Conservation (phyloP, 2,329 filamentous ascomycete genomes). For the Apiospora hydei region DNA sequence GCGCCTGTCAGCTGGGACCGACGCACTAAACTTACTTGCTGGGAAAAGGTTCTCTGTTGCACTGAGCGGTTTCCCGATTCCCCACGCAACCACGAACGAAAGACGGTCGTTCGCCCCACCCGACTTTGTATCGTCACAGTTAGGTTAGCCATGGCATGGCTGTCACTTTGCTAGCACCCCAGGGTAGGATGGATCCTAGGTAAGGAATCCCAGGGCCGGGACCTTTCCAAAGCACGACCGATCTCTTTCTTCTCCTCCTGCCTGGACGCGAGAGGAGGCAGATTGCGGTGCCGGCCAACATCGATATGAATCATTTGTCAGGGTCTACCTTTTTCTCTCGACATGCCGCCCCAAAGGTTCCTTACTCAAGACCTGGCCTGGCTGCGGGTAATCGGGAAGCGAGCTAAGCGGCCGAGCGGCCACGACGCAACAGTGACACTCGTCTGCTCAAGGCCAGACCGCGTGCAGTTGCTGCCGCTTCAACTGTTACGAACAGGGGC, state of each 20-base stretch:
- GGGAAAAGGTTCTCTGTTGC: constrained; percentile 29
- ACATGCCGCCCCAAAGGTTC: constrained; percentile 5
- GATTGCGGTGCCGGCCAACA: neutral
- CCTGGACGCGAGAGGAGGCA: neutral
- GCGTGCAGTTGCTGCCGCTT: constrained; percentile 19
- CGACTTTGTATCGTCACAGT: constrained; percentile 6
- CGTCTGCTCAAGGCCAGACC: neutral
- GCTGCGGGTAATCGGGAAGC: constrained; percentile 16
- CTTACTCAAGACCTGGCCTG: constrained; percentile 12
- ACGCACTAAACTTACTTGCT: constrained; percentile 22
- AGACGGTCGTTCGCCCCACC: constrained; percentile 21
- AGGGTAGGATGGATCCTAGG: neutral
- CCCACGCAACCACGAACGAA: constrained; percentile 22
- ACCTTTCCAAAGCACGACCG: neutral
- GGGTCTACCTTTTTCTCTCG: neutral
- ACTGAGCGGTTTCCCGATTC: constrained; percentile 39
- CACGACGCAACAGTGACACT: constrained; percentile 11
- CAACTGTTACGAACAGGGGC: constrained; percentile 16
- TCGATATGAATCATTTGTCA: constrained; percentile 9
- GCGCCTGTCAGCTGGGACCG: constrained; percentile 25
- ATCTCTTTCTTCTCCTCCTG: neutral
- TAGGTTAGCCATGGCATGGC: neutral
- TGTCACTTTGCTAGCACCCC: constrained; percentile 17
- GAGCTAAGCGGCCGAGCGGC: constrained; percentile 25
- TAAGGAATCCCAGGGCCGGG: neutral